Evolutionary conservation across 768 basidiomycete genomes (phyloP), one percentile per base, ranked within the genome.

Genomic region (Agaricus subrufescens): DNA sequence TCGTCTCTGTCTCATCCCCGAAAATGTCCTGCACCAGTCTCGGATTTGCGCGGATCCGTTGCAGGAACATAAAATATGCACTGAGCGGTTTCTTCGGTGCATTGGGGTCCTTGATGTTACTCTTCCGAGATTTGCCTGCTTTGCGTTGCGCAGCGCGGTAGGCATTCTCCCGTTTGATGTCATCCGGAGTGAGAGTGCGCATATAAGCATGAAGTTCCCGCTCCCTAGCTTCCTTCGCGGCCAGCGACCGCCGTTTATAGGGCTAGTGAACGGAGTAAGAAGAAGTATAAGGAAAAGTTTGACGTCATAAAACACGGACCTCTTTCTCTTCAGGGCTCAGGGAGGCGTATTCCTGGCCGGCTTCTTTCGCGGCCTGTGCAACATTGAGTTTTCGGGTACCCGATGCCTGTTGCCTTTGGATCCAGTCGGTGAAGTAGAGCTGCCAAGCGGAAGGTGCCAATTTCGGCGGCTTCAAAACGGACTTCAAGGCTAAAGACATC

Each of bases 91-190:
- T 96, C 84, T 94, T 95, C 3, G 94, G 94, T 7, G 93, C 94
- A 66, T 97, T 96, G 34, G 94, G 94, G 68, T 97, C 94, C 75
- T 95, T 96, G 72, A 97, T 89, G 68, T 97, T 97, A 62, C 88
- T 88, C 80, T 89, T 91, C 60, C 92, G 81, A 39, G 90, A 94
- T 71, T 93, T 94, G 60, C 94, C 94, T 14, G 91, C 89, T 71
- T 92, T 93, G 58, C 94, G 86, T 71, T 96, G 94, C 30, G 92
- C 91, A 40, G 94, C 86, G 42, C 94, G 86, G 73, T 87, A 97
- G 6, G 76, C 79, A 68, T 97, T 97, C 81, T 97, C 94, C 66
- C 86, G 87, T 65, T 92, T 90, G 78, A 97, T 94, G 68, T 96
- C 94, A 3, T 94, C 91, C 4, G 94, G 94, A 0, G 94, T 94